Evolutionary conservation across 2,329 filamentous ascomycete species (phyloP).

Genomic region (Phialemoniopsis sp.): DNA sequence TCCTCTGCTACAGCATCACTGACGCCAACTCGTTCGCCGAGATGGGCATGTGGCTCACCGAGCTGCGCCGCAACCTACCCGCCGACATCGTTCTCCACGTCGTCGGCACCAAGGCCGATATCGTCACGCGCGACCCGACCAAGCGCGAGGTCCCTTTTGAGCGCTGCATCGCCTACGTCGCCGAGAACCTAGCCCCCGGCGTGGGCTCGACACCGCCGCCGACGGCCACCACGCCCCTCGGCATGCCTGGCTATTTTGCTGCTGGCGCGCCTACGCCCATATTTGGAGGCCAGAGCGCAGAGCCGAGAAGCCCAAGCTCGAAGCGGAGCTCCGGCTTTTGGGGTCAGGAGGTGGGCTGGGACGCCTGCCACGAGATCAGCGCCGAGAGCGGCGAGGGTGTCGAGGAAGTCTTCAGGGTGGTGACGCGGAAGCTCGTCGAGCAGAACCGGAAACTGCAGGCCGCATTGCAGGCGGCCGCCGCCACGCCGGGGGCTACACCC

Average conservation of each 20-base stretch:
- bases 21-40: constrained; percentile 80
- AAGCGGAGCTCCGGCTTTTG: constrained; percentile 75
- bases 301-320: constrained; percentile 56
- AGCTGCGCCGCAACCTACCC: constrained; percentile 75
- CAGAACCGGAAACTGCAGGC: constrained; percentile 61
- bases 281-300: constrained; percentile 22
- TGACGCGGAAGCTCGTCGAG: constrained; percentile 59
- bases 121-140: constrained; percentile 79
- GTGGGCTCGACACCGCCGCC: constrained; percentile 63
- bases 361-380: constrained; percentile 94
- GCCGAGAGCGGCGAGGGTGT: constrained; percentile 93
- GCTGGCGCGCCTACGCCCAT: constrained; percentile 13
- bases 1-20: constrained; percentile 93
- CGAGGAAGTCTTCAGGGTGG: constrained; percentile 85
- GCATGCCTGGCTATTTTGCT: constrained; percentile 11
- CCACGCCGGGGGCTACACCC: constrained; percentile 44
- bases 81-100: constrained; percentile 83
- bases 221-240: constrained; percentile 42
- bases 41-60: constrained; percentile 87
- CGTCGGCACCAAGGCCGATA: constrained; percentile 91
- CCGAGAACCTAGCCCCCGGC: constrained; percentile 79
- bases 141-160: constrained; percentile 87
- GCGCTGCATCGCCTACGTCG: constrained; percentile 91
- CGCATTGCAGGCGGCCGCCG: constrained; percentile 50
- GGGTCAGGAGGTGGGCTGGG: constrained; percentile 92